These are phyloP conservation scores for Lentinula boryana DNA, from an alignment of 768 basidiomycete species.

Conservation along the genomic window DNA sequence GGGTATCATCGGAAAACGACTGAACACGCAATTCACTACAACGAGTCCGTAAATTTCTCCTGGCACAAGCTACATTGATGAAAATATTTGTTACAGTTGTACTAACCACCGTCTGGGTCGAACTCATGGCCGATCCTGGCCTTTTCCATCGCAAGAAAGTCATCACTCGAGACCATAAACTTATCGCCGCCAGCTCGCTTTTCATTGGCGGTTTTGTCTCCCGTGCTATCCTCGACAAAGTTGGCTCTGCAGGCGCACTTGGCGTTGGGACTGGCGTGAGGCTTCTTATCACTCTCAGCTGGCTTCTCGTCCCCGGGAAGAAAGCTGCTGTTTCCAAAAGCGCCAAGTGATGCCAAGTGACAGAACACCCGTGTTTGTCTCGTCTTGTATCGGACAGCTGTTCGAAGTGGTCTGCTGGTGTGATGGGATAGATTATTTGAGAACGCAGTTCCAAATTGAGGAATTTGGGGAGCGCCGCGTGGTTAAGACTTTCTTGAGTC, in stretches of 20 bases:
- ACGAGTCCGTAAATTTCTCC: slow-evolving; percentile 44
- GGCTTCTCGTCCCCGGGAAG: slow-evolving; percentile 54
- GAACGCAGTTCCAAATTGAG: too few relatives aligned
- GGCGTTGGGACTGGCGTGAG: slow-evolving; percentile 62
- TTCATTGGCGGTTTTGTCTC: slow-evolving; percentile 73
- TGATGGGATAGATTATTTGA: too few relatives aligned
- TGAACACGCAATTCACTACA: slow-evolving; percentile 75
- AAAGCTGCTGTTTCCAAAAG: neutral
- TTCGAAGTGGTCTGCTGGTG: neutral
- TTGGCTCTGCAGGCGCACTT: slow-evolving; percentile 61
- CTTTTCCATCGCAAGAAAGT: slow-evolving; percentile 57
- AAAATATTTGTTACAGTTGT: slow-evolving; percentile 43
- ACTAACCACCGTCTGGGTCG: slow-evolving; percentile 85
- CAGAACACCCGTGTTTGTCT: too few relatives aligned
- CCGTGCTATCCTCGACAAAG: slow-evolving; percentile 49
- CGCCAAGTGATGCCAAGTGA: neutral
- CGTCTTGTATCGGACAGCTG: neutral
- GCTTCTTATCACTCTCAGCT: slow-evolving; percentile 52
- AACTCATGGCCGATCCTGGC: slow-evolving; percentile 75
- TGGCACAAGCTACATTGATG: neutral
- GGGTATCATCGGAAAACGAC: slow-evolving; percentile 77
- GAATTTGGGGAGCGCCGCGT: too few relatives aligned
- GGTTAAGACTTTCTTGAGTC: too few relatives aligned
- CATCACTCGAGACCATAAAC: slow-evolving; percentile 62
- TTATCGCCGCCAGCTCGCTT: slow-evolving; percentile 58